phyloP scores from a whole-genome alignment of 768 basidiomycete species.

The Rhizopogon rudus region DNA sequence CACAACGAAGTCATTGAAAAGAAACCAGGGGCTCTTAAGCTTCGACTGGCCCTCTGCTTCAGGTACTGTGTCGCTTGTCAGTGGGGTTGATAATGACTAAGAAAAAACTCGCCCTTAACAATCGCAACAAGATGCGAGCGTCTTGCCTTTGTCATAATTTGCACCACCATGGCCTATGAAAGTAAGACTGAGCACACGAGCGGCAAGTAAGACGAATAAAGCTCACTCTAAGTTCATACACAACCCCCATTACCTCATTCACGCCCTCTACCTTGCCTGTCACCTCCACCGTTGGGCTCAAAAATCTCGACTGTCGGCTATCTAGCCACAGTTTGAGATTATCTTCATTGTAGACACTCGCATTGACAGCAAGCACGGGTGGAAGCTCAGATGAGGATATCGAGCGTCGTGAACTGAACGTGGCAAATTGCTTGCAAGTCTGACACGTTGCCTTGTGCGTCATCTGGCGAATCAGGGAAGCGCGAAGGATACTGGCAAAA shows the following conservation, averaged over 20 bases:
- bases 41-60: constrained; percentile 47
- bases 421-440: constrained; percentile 72
- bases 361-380: constrained; percentile 82
- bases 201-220: neutral
- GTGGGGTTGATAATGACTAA: neutral
- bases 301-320: constrained; percentile 35
- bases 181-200: neutral
- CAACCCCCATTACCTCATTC: constrained; percentile 49
- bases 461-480: constrained; percentile 76
- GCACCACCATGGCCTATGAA: constrained; percentile 70
- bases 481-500: constrained; percentile 65
- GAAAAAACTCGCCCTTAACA: constrained; percentile 55
- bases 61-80: constrained; percentile 47
- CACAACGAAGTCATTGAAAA: constrained; percentile 98
- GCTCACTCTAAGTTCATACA: constrained; percentile 73
- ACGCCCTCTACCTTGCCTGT: constrained; percentile 55
- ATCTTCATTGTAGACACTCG: constrained; percentile 75
- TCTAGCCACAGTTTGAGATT: constrained; percentile 75
- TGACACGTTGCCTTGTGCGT: constrained; percentile 86
- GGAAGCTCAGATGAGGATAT: constrained; percentile 67
- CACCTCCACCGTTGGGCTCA: constrained; percentile 52
- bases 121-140: constrained; percentile 85
- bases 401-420: constrained; percentile 65
- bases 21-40: constrained; percentile 66
- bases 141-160: constrained; percentile 67